Base-by-base conservation (phyloP, 768 basidiomycete genomes). In the Candolleomyces aberdarensis region DNA sequence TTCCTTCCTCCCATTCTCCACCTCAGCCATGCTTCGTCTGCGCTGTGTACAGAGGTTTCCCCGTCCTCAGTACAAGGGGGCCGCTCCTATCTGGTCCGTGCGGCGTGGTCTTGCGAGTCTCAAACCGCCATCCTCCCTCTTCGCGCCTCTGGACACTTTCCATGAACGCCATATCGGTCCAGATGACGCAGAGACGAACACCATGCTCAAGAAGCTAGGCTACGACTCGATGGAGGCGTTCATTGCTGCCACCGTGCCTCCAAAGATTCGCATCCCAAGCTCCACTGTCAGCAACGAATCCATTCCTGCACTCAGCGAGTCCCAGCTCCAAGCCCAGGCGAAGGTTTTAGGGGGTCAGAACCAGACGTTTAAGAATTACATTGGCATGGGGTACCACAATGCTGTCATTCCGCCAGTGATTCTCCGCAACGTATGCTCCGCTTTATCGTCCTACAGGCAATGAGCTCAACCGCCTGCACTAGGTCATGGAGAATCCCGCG, bases 371-470 rank as follows among this genome's bases (percentile, higher is more conserved):
- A 92, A 89, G 80, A 96, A 88, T 69, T 98, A 94, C 74, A 99
- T 98, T 70, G 97, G 97, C 40, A 94, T 98, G 94, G 96, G 97
- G 9, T 99, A 97, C 75, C 92, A 96, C 70, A 88, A 88, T 65
- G 94, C 95, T 3, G 92, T 96, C 50, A 92, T 96, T 5, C 96
- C 96, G n/a, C 91, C 92, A 8, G 94, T 97, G 54, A 94, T 97
- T 73, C 80, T 96, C 67, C 89, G 96, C 63, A 97, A 96, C 64
- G 93, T 94, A 60, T 55, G 72, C 67, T 20, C 29, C 46, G 48
- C 52, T 20, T 36, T 15, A 20, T 36, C 52, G 47, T 55, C 36
- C 13, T 31, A 17, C 15, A 10, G 29, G 19, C 41, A 39, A 14
- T 55, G 36, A 36, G 22, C 15, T 20, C 32, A 26, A 36, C 29